Conservation (phyloP, 805 yeast genomes). For the Vanderwaltozyma tropicalis region DNA sequence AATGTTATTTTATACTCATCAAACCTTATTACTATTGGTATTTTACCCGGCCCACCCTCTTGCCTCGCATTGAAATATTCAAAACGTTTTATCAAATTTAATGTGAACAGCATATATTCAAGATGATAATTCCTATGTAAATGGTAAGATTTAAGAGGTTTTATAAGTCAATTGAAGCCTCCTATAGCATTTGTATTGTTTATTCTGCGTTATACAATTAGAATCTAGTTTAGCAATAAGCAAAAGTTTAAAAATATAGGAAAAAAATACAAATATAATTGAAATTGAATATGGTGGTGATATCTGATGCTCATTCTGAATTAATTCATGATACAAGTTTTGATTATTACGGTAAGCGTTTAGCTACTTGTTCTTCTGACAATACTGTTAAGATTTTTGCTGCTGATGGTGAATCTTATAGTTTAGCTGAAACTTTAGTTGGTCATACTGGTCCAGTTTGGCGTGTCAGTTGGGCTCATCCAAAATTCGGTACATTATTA, state of each 20-base stretch:
- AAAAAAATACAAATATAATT: not conserved
- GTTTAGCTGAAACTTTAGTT: slow-evolving; percentile 63
- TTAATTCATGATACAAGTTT: slow-evolving; percentile 88
- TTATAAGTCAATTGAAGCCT: too few relatives aligned
- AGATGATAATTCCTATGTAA: too few relatives aligned
- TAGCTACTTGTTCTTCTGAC: slow-evolving; percentile 90
- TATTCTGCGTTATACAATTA: too few relatives aligned
- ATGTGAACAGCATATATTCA: too few relatives aligned
- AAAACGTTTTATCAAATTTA: too few relatives aligned
- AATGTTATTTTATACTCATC: too few relatives aligned
- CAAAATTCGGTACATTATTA: slow-evolving; percentile 82
- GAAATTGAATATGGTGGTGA: slow-evolving; percentile 29
- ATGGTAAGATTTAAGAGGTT: too few relatives aligned
- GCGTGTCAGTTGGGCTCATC: slow-evolving; percentile 97
- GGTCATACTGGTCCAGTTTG: slow-evolving; percentile 97
- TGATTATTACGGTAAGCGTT: slow-evolving; percentile 85
- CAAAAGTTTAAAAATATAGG: not conserved
- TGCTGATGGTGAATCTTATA: slow-evolving; percentile 70
- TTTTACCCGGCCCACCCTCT: too few relatives aligned
- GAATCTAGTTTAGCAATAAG: too few relatives aligned
- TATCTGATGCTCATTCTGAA: slow-evolving; percentile 49
- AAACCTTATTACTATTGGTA: too few relatives aligned
- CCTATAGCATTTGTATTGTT: too few relatives aligned
- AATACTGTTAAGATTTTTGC: slow-evolving; percentile 84
- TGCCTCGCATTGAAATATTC: too few relatives aligned